These are phyloP conservation scores for Neopestalotiopsis sp. DNA, from an alignment of 2,329 filamentous ascomycete genomes.

Conservation along the genomic window DNA sequence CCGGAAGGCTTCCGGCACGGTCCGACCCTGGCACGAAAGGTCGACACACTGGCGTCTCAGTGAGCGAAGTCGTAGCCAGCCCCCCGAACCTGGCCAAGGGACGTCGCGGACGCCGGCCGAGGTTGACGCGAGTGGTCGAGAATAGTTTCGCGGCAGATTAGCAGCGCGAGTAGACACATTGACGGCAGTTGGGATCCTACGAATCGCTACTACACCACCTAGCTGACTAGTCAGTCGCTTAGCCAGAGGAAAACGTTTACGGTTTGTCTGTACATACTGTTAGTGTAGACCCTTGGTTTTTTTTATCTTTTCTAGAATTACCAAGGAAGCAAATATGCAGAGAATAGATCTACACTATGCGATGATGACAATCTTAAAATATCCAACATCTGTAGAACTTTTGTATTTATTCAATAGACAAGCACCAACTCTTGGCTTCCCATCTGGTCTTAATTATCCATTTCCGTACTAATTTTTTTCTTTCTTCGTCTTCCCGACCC, in stretches of 20 bases:
- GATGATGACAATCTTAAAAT: too few relatives aligned
- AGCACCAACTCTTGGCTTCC: too few relatives aligned
- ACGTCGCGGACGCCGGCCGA: background rate
- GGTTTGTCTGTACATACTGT: too few relatives aligned
- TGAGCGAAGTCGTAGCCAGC: background rate
- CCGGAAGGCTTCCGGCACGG: background rate
- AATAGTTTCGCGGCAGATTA: background rate
- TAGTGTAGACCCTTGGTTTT: too few relatives aligned
- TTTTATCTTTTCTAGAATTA: too few relatives aligned
- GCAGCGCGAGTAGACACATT: background rate
- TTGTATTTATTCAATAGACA: too few relatives aligned
- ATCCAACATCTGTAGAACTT: too few relatives aligned
- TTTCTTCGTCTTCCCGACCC: background rate
- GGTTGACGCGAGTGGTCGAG: background rate
- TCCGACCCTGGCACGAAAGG: background rate
- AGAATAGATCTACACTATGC: too few relatives aligned
- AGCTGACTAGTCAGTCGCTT: too few relatives aligned
- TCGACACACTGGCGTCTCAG: background rate
- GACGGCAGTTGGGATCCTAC: background rate
- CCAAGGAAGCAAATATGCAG: too few relatives aligned
- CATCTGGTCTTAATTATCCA: background rate
- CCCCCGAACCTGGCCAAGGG: background rate
- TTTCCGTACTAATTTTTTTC: background rate
- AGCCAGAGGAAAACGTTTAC: too few relatives aligned
- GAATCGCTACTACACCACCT: background rate